Percentiles rank a stretch among this genome's conserved stretches.
These are phyloP conservation scores for Microsporum ferrugineum DNA, from an alignment of 2,329 filamentous ascomycete genomes.

Conservation along the genomic window DNA sequence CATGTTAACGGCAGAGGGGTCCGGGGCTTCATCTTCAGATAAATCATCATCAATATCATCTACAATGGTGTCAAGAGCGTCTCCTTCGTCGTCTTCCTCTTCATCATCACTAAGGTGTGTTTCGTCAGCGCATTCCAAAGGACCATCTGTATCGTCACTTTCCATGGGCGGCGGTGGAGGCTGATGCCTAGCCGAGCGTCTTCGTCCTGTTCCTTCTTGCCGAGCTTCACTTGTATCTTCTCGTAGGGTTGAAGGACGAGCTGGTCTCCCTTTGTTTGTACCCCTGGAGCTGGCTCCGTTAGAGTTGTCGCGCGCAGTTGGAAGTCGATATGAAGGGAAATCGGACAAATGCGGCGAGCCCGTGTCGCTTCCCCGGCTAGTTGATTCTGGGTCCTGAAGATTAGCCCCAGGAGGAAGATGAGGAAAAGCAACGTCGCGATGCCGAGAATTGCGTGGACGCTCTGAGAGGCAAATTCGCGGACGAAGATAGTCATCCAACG, in stretches of 20 bases:
- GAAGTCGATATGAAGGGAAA: constrained; percentile 10
- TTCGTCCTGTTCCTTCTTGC: constrained; percentile 18
- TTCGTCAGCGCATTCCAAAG: constrained; percentile 87
- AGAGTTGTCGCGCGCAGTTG: not conserved
- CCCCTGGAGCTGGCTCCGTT: not conserved
- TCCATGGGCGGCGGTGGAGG: constrained; percentile 36
- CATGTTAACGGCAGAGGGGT: constrained; percentile 80
- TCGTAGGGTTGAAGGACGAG: constrained; percentile 23
- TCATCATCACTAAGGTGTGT: constrained; percentile 62
- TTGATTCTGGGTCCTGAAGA: constrained; percentile 7
- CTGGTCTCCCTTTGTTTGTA: not conserved
- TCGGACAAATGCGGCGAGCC: not conserved
- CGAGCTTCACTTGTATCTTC: constrained; percentile 55
- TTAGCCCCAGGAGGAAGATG: constrained; percentile 50
- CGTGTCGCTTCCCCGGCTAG: not conserved
- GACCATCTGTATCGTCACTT: constrained; percentile 53
- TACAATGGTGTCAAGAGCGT: constrained; percentile 73
- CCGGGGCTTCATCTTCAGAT: constrained; percentile 59
- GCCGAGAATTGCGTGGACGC: constrained; percentile 52
- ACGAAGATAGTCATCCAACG: constrained; percentile 86
- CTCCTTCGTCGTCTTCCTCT: constrained; percentile 46
- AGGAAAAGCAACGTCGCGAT: constrained; percentile 54
- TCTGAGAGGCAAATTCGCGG: constrained; percentile 77
- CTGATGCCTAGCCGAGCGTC: constrained; percentile 9
- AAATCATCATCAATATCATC: constrained; percentile 81